Evolutionary conservation across 2,329 filamentous ascomycete genomes (phyloP).

Genomic region (Stachybotrys chartarum): DNA sequence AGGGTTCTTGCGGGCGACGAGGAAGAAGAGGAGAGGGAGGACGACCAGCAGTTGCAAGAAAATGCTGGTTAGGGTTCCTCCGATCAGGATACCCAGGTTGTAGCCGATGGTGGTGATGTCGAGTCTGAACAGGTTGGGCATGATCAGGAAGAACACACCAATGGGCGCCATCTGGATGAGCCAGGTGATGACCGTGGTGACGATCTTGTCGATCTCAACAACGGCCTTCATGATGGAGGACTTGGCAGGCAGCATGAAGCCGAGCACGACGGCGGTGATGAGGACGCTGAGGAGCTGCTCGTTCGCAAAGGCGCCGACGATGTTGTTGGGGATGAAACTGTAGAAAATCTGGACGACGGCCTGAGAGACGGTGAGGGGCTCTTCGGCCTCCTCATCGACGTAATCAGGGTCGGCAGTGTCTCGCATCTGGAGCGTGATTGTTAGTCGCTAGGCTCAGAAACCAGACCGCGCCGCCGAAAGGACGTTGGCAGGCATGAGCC

Average conservation of each 20-base stretch:
- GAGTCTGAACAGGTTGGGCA: constrained; percentile 43
- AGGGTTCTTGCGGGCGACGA: constrained; percentile 35
- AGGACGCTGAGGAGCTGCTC: constrained; percentile 39
- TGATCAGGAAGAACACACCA: constrained; percentile 46
- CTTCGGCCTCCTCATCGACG: constrained; percentile 17
- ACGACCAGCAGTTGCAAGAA: constrained; percentile 38
- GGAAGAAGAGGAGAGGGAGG: constrained; percentile 34
- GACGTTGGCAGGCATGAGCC: background rate
- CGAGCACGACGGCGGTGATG: constrained; percentile 37
- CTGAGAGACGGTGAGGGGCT: constrained; percentile 25
- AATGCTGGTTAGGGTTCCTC: constrained; percentile 37
- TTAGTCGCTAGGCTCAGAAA: too few species aligned
- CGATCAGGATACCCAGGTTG: constrained; percentile 44
- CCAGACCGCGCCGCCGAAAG: too few species aligned
- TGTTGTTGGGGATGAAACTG: constrained; percentile 41
- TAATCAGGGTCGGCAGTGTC: constrained; percentile 8
- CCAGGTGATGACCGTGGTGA: constrained; percentile 37
- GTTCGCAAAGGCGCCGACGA: constrained; percentile 37
- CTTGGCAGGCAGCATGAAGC: constrained; percentile 29
- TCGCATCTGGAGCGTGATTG: background rate
- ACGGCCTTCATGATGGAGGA: constrained; percentile 33
- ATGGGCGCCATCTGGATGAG: constrained; percentile 42
- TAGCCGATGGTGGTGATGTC: constrained; percentile 37
- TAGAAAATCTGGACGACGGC: constrained; percentile 38
- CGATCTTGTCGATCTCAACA: constrained; percentile 39